Conservation (phyloP, 495 filamentous ascomycete species). For the Acidiella bohemica region DNA sequence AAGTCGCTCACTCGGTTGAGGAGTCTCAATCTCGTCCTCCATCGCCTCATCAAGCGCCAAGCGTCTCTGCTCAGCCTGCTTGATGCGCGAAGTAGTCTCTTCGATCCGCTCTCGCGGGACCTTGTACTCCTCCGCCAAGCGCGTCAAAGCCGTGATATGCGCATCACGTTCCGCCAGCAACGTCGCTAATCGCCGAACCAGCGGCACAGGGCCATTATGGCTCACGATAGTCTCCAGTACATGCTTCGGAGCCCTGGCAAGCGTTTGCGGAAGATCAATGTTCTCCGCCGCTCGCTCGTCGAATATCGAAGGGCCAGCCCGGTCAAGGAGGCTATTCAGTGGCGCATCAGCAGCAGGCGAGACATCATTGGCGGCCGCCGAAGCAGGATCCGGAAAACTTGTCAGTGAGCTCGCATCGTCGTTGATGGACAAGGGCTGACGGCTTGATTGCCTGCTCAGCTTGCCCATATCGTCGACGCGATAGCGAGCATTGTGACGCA, state of each 20-base stretch:
- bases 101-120: conserved; percentile 5
- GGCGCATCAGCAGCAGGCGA: neutral
- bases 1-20: too few relatives aligned
- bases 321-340: conserved; percentile 10
- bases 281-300: conserved; percentile 4
- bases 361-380: neutral
- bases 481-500: conserved; percentile 2
- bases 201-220: conserved; percentile 9
- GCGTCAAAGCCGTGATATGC: conserved; percentile 16
- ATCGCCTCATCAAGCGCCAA: conserved; percentile 6
- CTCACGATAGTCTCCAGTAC: conserved; percentile 10
- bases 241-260: conserved; percentile 5
- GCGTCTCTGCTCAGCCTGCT: conserved; percentile 10
- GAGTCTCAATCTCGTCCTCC: conserved; percentile 3
- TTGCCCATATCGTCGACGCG: conserved; percentile 3
- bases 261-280: conserved; percentile 6
- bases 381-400: conserved; percentile 12
- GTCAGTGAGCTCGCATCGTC: conserved; percentile 13
- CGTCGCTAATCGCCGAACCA: conserved; percentile 7
- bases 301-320: conserved; percentile 11
- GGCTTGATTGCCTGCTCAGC: conserved; percentile 14
- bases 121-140: conserved; percentile 18
- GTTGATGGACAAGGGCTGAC: neutral
- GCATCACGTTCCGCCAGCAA: conserved; percentile 19
- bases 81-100: conserved; percentile 7